Conservation (phyloP, 768 basidiomycete species). For the Pleurotus salmoneostramineus region DNA sequence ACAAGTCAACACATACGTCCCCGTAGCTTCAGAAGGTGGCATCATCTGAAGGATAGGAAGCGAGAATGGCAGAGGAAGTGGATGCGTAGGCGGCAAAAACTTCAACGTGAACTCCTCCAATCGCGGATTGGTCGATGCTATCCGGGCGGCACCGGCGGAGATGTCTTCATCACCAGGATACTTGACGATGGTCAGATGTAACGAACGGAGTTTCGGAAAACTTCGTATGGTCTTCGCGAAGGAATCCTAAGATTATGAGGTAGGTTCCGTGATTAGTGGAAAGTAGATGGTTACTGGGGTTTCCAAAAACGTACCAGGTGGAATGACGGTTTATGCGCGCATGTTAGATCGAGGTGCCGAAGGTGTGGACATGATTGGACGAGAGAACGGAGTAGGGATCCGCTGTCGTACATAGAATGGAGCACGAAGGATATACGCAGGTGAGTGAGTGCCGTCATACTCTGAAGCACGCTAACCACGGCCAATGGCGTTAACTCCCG, state of each 20-base stretch:
- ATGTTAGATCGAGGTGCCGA: slow-evolving; percentile 59
- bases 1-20: slow-evolving; percentile 52
- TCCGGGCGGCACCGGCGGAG: slow-evolving; percentile 51
- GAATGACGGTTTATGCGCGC: slow-evolving; percentile 67
- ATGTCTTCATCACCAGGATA: slow-evolving; percentile 63
- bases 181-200: slow-evolving; percentile 62
- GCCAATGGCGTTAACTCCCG: slow-evolving; percentile 64
- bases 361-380: slow-evolving; percentile 64
- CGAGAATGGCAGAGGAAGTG: slow-evolving; percentile 44
- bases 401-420: slow-evolving; percentile 73
- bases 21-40: slow-evolving; percentile 40
- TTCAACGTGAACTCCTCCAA: slow-evolving; percentile 60
- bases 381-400: slow-evolving; percentile 63
- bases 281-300: background rate
- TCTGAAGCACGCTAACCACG: slow-evolving; percentile 56
- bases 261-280: background rate
- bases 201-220: slow-evolving; percentile 59
- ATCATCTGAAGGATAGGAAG: slow-evolving; percentile 38
- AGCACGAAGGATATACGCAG: slow-evolving; percentile 66
- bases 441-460: slow-evolving; percentile 49
- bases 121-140: slow-evolving; percentile 65
- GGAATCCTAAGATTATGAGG: slow-evolving; percentile 36
- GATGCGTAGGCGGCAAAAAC: slow-evolving; percentile 54
- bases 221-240: slow-evolving; percentile 61
- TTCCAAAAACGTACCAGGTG: slow-evolving; percentile 49